phyloP scores from a whole-genome alignment of 257 asterid genomes.

The Fraxinus pennsylvanica region DNA sequence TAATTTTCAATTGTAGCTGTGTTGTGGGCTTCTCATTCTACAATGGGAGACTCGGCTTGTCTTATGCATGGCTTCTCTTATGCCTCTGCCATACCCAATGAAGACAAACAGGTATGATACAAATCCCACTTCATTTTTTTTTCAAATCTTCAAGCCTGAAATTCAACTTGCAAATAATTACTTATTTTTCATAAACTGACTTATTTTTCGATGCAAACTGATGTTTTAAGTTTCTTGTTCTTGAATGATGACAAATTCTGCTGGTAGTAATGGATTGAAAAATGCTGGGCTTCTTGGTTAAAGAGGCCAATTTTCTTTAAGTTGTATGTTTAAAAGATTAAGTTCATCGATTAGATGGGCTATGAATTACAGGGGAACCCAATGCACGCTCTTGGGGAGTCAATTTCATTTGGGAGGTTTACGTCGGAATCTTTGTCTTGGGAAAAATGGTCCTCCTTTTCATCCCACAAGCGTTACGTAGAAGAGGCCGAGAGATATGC shows the following conservation, averaged over 20 bases:
- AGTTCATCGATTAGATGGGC: background rate
- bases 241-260: background rate
- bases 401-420: slow-evolving; percentile 83
- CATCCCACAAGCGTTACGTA: slow-evolving; percentile 71
- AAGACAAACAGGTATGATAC: slow-evolving; percentile 56
- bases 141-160: background rate
- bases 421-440: slow-evolving; percentile 70
- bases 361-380: slow-evolving; percentile 59
- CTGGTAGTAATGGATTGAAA: background rate
- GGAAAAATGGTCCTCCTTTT: slow-evolving; percentile 94
- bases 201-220: background rate
- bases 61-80: slow-evolving; percentile 75
- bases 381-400: slow-evolving; percentile 73
- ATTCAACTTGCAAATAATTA: background rate
- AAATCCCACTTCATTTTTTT: background rate
- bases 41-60: slow-evolving; percentile 84
- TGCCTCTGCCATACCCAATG: slow-evolving; percentile 65
- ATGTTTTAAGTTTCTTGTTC: background rate
- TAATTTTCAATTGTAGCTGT: slow-evolving; percentile 16
- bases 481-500: slow-evolving; percentile 93
- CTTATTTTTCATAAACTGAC: background rate
- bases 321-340: background rate
- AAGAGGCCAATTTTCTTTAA: background rate
- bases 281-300: background rate
- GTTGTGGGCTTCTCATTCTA: slow-evolving; percentile 19